Base-by-base conservation (phyloP, 176 grass and related monocot species). In the Poa annua region DNA sequence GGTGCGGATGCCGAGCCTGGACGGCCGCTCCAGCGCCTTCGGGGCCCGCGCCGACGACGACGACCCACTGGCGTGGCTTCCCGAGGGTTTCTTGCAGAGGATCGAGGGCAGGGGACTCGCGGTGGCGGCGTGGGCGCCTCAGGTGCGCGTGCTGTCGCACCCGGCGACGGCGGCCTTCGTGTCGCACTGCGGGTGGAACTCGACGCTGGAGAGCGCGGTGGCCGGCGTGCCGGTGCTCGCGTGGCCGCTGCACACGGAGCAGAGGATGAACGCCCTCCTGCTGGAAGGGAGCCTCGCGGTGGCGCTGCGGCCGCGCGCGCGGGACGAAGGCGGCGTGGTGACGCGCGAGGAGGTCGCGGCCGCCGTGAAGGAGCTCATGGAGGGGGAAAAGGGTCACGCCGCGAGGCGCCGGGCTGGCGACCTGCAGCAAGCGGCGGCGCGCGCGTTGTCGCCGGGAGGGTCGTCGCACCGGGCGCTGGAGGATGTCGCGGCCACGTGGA, bases 151-250 rank as follows among this genome's bases (percentile, higher is more conserved):
- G n/a, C 90, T 98, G 1, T 42, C 55, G 0, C 90, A 97, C 76
- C 57, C 74, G 61, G 84, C 89, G 13, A 88, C 53, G 38, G 91
- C 85, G 19, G 87, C 42, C 1, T 98, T 98, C 73, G 34, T 94
- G 4, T 88, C 89, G 1, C 94, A 97, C 64, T 90, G 94, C 75
- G 94, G 89, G 17, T 94, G 94, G 91, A 97, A 97, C 83, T 97
- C 91, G 6, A 87, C 83, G 44, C 53, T 92, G 10, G 94, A 97
- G 82, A 82, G 82, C 13, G 22, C 47, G 16, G 15, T 8, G 15
- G 21, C 81, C 0, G 90, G 86, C 14, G 90, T 96, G 66, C 88
- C 93, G 12, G 77, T 77, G 51, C 21, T 96, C 0, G 77, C 77
- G 11, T 96, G 90, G 88, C 90, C 93, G 0, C 82, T 96, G 10